These are phyloP conservation scores for Mrakiaceae sp. DNA, from an alignment of 1,284 basidiomycete genomes.

Conservation along the genomic window DNA sequence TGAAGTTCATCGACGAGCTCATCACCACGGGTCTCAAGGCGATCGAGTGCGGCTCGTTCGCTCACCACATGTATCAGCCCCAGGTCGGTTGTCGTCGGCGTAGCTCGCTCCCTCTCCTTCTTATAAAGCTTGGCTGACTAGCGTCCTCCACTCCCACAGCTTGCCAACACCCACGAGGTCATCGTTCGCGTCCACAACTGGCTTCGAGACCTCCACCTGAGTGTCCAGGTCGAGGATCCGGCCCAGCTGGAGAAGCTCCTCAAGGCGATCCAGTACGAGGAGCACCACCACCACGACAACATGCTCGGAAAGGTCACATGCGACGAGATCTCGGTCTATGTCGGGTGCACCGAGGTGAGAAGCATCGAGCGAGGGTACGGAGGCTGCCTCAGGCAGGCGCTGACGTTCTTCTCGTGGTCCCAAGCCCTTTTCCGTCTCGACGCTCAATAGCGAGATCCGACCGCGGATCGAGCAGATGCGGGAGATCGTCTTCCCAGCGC, in stretches of 20 bases:
- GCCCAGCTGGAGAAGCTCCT: slow-evolving; percentile 62
- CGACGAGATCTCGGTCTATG: slow-evolving; percentile 82
- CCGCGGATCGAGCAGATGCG: slow-evolving; percentile 60
- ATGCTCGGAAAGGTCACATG: slow-evolving; percentile 39
- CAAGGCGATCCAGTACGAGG: slow-evolving; percentile 25
- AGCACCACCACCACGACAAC: slow-evolving; percentile 17
- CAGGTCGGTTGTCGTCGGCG: slow-evolving; percentile 47
- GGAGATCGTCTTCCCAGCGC: slow-evolving; percentile 52
- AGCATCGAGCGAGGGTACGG: background rate
- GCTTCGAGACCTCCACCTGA: slow-evolving; percentile 50
- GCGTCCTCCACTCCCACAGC: slow-evolving; percentile 17
- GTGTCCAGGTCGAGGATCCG: slow-evolving; percentile 76
- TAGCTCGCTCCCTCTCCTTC: slow-evolving; percentile 18
- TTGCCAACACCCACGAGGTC: slow-evolving; percentile 34
- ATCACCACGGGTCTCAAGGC: slow-evolving; percentile 54
- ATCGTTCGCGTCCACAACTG: slow-evolving; percentile 47
- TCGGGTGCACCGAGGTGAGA: slow-evolving; percentile 62
- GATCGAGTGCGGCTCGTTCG: slow-evolving; percentile 85
- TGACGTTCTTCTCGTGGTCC: background rate
- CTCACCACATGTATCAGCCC: slow-evolving; percentile 86
- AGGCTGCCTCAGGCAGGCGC: background rate
- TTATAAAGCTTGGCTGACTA: slow-evolving; percentile 8
- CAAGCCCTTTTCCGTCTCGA: slow-evolving; percentile 63
- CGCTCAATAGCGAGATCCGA: slow-evolving; percentile 64
- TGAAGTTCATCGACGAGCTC: slow-evolving; percentile 68